Conservation (phyloP, 169 alveolate species). For the Plasmodium coatneyi region DNA sequence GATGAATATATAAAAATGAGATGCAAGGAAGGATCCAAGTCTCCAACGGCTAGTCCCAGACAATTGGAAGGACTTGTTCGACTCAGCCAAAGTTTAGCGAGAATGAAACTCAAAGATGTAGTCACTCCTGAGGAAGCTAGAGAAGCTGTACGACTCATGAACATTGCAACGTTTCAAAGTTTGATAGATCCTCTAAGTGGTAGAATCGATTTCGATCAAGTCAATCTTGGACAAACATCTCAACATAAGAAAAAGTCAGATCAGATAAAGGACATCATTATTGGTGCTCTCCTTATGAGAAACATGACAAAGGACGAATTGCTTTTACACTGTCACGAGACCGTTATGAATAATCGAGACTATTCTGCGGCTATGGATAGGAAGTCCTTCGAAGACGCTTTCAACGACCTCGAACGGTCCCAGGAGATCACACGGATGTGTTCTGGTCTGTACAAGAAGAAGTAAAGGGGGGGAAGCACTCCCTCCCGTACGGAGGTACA, state of each 20-base stretch:
- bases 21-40: slow-evolving; percentile 88
- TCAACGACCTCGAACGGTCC: slow-evolving; percentile 65
- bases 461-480: background rate
- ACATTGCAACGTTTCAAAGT: slow-evolving; percentile 98
- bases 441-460: slow-evolving; percentile 72
- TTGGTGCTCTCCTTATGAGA: slow-evolving; percentile 62
- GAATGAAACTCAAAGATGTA: slow-evolving; percentile 92
- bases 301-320: slow-evolving; percentile 75
- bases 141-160: slow-evolving; percentile 97
- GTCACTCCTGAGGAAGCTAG: slow-evolving; percentile 94
- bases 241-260: slow-evolving; percentile 74
- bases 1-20: slow-evolving; percentile 93
- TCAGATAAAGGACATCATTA: slow-evolving; percentile 55
- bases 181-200: slow-evolving; percentile 99
- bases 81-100: slow-evolving; percentile 97
- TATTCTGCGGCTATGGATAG: slow-evolving; percentile 54
- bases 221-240: slow-evolving; percentile 92
- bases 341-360: slow-evolving; percentile 61
- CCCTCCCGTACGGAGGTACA: background rate
- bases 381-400: slow-evolving; percentile 75
- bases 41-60: slow-evolving; percentile 97
- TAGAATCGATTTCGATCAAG: slow-evolving; percentile 95
- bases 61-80: slow-evolving; percentile 97
- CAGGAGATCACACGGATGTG: slow-evolving; percentile 71
- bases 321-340: slow-evolving; percentile 52